Conservation (phyloP, 2,329 filamentous ascomycete species). For the Myriangium duriaei region DNA sequence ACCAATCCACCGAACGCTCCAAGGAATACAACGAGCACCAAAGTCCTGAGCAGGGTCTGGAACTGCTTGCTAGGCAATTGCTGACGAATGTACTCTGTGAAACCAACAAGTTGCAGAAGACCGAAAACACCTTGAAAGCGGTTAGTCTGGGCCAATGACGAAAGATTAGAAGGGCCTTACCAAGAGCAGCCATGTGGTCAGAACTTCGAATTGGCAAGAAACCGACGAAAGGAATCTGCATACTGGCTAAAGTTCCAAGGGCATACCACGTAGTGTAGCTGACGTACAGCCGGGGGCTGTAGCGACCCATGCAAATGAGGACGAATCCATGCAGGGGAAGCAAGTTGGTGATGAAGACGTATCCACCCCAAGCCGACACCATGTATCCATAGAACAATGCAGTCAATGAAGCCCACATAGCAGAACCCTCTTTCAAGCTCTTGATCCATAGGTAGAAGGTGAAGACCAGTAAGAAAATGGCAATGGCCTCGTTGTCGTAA, state of each 20-base stretch:
- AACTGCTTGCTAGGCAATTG: constrained; percentile 88
- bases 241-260: constrained; percentile 86
- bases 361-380: constrained; percentile 98
- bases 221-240: constrained; percentile 98
- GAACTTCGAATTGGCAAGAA: constrained; percentile 93
- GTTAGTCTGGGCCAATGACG: no score
- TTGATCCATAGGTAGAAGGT: constrained; percentile 99
- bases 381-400: constrained; percentile 99
- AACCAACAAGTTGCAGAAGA: constrained; percentile 82
- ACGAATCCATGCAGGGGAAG: constrained; percentile 90
- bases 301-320: constrained; percentile 90
- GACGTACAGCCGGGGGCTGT: constrained; percentile 87
- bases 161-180: no score
- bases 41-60: constrained; percentile 70
- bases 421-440: constrained; percentile 88
- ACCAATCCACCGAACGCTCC: constrained; percentile 67
- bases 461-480: constrained; percentile 95
- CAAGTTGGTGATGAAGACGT: constrained; percentile 98
- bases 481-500: constrained; percentile 99
- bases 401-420: constrained; percentile 89
- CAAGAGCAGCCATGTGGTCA: constrained; percentile 95
- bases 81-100: constrained; percentile 80
- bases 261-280: constrained; percentile 98
- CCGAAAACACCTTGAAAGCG: constrained; percentile 65
- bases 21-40: constrained; percentile 62